phyloP scores from a whole-genome alignment of 768 basidiomycete species.

The Podaxis carcinomalis region DNA sequence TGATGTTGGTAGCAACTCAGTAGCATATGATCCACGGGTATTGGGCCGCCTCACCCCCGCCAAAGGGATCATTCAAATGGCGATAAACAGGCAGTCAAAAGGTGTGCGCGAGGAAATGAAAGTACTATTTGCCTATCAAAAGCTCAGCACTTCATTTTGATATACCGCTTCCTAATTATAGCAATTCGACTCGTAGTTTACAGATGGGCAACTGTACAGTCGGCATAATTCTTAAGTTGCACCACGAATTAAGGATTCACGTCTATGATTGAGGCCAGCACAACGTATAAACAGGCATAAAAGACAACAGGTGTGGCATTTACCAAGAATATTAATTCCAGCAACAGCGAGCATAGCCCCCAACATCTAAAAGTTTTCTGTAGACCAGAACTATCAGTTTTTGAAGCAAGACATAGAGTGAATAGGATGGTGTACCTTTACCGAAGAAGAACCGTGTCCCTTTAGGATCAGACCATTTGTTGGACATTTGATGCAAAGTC shows the following conservation, averaged over 20 bases:
- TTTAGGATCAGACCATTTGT: slow-evolving; percentile 77
- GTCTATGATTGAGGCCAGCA: slow-evolving; percentile 6
- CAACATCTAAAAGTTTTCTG: slow-evolving; percentile 31
- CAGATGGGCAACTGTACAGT: neutral
- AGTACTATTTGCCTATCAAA: no score
- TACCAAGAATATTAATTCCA: neutral
- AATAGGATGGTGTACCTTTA: slow-evolving; percentile 53
- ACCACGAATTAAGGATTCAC: neutral
- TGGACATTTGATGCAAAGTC: slow-evolving; percentile 72
- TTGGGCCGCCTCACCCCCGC: no score
- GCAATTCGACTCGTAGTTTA: no score
- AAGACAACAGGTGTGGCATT: neutral
- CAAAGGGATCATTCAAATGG: no score
- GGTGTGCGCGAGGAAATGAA: no score
- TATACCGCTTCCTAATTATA: no score
- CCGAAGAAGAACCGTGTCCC: slow-evolving; percentile 89
- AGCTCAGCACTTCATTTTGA: no score
- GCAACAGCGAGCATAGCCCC: neutral
- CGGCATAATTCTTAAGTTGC: neutral
- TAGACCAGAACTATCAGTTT: neutral
- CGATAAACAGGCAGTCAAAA: no score
- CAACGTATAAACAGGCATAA: slow-evolving; percentile 2
- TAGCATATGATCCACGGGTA: no score
- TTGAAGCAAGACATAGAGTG: neutral
- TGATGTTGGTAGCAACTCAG: no score